Evolutionary conservation across 352 stramenopile genomes (phyloP).

Genomic region (Phytophthora pistaciae): DNA sequence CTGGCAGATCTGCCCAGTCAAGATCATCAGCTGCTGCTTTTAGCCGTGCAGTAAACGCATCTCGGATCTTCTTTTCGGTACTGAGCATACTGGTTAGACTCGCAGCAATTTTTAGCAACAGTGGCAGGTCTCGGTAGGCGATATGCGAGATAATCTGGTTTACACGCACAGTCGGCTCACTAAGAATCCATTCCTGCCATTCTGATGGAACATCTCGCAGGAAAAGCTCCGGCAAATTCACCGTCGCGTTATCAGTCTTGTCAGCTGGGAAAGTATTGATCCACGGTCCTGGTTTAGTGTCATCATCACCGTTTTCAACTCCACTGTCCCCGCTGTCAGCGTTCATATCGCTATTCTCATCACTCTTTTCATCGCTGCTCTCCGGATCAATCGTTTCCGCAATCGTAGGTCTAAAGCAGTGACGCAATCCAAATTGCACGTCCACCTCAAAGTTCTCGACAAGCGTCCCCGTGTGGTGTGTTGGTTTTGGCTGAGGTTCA

Average conservation of each 20-base stretch:
- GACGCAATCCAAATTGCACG: conserved; percentile 26
- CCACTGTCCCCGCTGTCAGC: conserved; percentile 6
- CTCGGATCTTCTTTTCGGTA: conserved; percentile 54
- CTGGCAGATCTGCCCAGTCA: conserved; percentile 51
- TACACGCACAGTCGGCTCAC: conserved; percentile 52
- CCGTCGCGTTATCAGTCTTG: conserved; percentile 12
- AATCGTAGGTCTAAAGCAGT: conserved; percentile 37
- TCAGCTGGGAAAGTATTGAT: conserved; percentile 6
- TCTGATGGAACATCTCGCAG: conserved; percentile 37
- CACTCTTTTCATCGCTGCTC: conserved; percentile 34
- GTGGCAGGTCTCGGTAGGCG: conserved; percentile 76
- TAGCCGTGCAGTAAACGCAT: conserved; percentile 44
- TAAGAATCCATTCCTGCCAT: conserved; percentile 63
- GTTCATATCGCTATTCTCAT: conserved; percentile 28
- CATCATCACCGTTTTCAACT: conserved; percentile 17
- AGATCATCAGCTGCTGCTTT: conserved; percentile 52
- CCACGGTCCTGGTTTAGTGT: conserved; percentile 21
- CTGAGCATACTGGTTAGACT: conserved; percentile 45
- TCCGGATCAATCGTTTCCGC: conserved; percentile 24
- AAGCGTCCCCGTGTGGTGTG: conserved; percentile 48
- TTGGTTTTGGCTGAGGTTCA: conserved; percentile 24
- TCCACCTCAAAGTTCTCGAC: conserved; percentile 62
- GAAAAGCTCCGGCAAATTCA: conserved; percentile 37
- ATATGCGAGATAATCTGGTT: conserved; percentile 65
- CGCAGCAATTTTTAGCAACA: conserved; percentile 65